Evolutionary conservation across 2,329 filamentous ascomycete species (phyloP).

Genomic region (Geoglossum cookeanum): DNA sequence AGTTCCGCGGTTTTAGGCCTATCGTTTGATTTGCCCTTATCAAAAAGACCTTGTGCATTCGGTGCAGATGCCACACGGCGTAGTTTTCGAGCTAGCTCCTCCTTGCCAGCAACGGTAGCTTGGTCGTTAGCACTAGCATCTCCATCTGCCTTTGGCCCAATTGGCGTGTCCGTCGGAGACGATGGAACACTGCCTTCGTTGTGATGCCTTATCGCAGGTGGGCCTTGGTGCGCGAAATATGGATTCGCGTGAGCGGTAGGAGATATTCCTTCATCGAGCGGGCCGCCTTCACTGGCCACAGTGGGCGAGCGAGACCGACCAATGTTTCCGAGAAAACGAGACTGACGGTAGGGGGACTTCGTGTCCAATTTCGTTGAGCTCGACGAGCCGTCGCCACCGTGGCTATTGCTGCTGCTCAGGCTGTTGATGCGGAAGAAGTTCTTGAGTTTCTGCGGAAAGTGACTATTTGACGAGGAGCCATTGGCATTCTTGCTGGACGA

Average conservation of each 20-base stretch:
- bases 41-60: conserved; percentile 85
- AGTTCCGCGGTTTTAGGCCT: conserved; percentile 73
- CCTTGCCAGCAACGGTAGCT: conserved; percentile 63
- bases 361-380: conserved; percentile 34
- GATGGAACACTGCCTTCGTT: conserved; percentile 86
- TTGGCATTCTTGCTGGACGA: conserved; percentile 10
- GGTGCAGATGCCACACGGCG: conserved; percentile 89
- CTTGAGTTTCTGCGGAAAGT: conserved; percentile 45
- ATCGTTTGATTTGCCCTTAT: conserved; percentile 34
- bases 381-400: conserved; percentile 23
- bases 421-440: conserved; percentile 51
- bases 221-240: conserved; percentile 93
- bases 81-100: conserved; percentile 83
- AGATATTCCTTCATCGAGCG: conserved; percentile 71
- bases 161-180: conserved; percentile 75
- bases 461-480: conserved; percentile 23
- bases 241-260: conserved; percentile 91
- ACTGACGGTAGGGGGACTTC: conserved; percentile 60
- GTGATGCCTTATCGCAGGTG: conserved; percentile 80
- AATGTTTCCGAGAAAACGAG: conserved; percentile 73
- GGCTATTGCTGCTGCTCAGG: conserved; percentile 25
- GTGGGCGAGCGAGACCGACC: conserved; percentile 78
- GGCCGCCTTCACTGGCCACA: conserved; percentile 80
- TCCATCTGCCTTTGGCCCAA: conserved; percentile 49
- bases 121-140: conserved; percentile 45